phyloP scores from a whole-genome alignment of 257 asterid genomes.

The Nicotiana paniculata region DNA sequence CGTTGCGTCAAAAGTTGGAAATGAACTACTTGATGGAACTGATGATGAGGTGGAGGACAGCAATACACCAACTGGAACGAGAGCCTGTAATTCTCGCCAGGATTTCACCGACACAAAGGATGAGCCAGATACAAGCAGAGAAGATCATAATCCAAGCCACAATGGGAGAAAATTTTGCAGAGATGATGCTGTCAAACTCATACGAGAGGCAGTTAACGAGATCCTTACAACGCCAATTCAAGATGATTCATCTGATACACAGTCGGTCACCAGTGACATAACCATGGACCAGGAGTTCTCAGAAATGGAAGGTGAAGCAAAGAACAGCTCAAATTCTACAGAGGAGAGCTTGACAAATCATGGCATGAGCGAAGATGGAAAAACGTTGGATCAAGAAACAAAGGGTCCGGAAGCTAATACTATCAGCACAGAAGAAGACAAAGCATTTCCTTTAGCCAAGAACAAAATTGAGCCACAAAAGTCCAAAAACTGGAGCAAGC shows the following conservation, averaged over 20 bases:
- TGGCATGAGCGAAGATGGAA: constrained; percentile 1
- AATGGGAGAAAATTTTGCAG: constrained; percentile 45
- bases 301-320: constrained; percentile 21
- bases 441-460: constrained; percentile 11
- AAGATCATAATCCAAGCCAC: constrained; percentile 10
- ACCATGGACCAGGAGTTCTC: constrained; percentile 30
- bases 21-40: constrained; percentile 56
- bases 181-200: constrained; percentile 64
- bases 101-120: background rate
- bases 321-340: background rate
- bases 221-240: constrained; percentile 61
- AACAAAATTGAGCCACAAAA: constrained; percentile 25
- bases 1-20: constrained; percentile 68
- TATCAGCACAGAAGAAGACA: background rate
- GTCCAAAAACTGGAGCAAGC: constrained; percentile 80
- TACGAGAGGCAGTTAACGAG: constrained; percentile 83
- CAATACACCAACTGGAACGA: constrained; percentile 8
- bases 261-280: constrained; percentile 41
- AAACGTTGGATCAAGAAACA: constrained; percentile 8
- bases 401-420: background rate
- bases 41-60: constrained; percentile 45
- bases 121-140: constrained; percentile 4
- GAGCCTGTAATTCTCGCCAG: background rate
- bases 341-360: constrained; percentile 6
- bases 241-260: constrained; percentile 48